Conservation (phyloP, 768 basidiomycete species). For the Brasilioporus rufonigricans region DNA sequence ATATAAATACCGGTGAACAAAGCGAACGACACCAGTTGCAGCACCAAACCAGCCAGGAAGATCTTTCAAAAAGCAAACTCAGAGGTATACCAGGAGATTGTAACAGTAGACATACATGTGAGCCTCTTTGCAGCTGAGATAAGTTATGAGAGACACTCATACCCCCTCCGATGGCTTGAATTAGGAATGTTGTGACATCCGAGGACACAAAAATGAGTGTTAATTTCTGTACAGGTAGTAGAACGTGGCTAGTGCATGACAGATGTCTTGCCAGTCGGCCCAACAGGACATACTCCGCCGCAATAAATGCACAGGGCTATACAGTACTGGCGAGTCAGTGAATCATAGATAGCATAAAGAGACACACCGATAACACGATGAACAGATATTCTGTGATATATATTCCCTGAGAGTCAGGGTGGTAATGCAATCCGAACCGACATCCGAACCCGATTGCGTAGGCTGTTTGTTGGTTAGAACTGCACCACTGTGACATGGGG, state of each 20-base stretch:
- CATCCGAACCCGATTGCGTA: constrained; percentile 55
- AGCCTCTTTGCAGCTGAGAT: constrained; percentile 29
- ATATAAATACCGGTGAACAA: constrained; percentile 46
- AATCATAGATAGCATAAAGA: constrained; percentile 7
- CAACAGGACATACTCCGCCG: constrained; percentile 64
- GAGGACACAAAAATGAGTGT: constrained; percentile 59
- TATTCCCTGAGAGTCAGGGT: constrained; percentile 51
- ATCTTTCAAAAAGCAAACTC: constrained; percentile 50
- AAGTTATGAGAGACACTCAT: constrained; percentile 1
- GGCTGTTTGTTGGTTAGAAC: constrained; percentile 32
- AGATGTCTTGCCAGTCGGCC: constrained; percentile 57
- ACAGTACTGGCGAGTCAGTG: neutral
- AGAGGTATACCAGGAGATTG: neutral
- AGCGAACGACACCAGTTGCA: constrained; percentile 54
- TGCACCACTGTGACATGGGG: neutral
- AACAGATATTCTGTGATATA: constrained; percentile 60
- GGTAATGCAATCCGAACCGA: constrained; percentile 52
- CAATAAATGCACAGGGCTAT: constrained; percentile 74
- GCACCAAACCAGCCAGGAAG: constrained; percentile 54
- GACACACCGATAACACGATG: constrained; percentile 51
- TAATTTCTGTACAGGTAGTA: constrained; percentile 47
- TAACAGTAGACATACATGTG: constrained; percentile 31
- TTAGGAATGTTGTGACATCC: constrained; percentile 64
- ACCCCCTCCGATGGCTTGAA: constrained; percentile 45
- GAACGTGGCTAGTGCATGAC: constrained; percentile 43